Evolutionary conservation across 2,329 filamentous ascomycete genomes (phyloP).

Genomic region (Akanthomyces dipterigenus): DNA sequence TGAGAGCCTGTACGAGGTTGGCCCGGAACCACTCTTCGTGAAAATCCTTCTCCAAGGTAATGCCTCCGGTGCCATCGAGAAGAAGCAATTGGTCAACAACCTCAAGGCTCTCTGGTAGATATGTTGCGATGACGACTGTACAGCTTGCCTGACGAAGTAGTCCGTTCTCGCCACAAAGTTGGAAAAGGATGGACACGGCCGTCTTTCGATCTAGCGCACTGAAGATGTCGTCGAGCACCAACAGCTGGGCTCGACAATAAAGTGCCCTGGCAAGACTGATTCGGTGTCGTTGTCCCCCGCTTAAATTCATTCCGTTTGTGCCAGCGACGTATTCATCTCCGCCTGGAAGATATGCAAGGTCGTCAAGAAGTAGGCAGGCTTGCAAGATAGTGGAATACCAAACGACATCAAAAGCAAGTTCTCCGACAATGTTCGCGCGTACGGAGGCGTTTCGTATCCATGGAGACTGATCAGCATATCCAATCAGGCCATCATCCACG

Average conservation of each 20-base stretch:
- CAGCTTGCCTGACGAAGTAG: not conserved
- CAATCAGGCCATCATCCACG: too few species aligned
- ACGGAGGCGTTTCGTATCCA: not conserved
- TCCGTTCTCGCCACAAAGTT: not conserved
- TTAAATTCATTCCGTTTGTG: not conserved
- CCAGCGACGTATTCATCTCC: not conserved
- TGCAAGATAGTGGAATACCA: not conserved
- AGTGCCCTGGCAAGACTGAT: not conserved
- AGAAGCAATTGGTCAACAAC: not conserved
- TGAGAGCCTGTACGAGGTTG: not conserved
- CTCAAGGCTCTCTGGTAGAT: not conserved
- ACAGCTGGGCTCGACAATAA: not conserved
- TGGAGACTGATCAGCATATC: too few species aligned
- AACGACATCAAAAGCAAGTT: not conserved
- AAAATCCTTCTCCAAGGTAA: not conserved
- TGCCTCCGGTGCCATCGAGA: not conserved
- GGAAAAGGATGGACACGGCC: not conserved
- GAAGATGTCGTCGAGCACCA: not conserved
- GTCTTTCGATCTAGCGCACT: not conserved
- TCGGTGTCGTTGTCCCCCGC: not conserved
- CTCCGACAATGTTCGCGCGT: not conserved
- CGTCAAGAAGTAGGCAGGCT: not conserved
- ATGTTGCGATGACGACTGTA: not conserved
- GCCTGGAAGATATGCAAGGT: not conserved
- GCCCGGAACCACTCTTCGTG: not conserved